Conservation (phyloP, 2,329 filamentous ascomycete species). For the Ceratocystis colombiana region DNA sequence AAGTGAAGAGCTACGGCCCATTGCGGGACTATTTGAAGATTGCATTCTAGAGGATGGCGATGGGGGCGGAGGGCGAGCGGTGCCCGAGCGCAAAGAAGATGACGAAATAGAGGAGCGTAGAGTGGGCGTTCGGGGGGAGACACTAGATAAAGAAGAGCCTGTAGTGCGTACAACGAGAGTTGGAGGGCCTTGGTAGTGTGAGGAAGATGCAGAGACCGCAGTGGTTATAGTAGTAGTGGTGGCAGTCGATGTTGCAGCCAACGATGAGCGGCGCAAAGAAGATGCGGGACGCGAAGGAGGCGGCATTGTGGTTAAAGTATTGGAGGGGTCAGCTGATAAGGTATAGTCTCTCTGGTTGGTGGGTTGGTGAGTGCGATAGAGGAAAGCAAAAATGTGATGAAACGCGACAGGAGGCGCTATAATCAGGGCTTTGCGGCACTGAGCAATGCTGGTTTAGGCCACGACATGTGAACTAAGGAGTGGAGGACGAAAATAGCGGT, state of each 20-base stretch:
- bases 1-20: constrained; percentile 29
- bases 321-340: constrained; percentile 10
- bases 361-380: too few relatives aligned
- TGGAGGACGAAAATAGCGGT: constrained; percentile 10
- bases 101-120: constrained; percentile 20
- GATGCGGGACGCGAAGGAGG: constrained; percentile 21
- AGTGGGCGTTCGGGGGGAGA: constrained; percentile 19
- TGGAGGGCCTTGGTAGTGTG: neutral
- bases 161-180: constrained; percentile 12
- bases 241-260: constrained; percentile 27
- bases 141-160: neutral
- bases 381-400: neutral
- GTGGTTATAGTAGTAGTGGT: constrained; percentile 1
- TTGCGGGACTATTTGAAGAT: constrained; percentile 36
- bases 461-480: neutral
- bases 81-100: constrained; percentile 31
- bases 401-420: constrained; percentile 11
- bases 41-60: constrained; percentile 34
- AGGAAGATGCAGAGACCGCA: constrained; percentile 26
- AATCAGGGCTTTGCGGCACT: constrained; percentile 9
- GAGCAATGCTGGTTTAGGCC: neutral
- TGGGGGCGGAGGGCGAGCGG: constrained; percentile 34
- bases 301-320: constrained; percentile 1
- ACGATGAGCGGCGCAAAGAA: constrained; percentile 20
- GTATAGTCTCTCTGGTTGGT: too few relatives aligned